Evolutionary conservation across 495 filamentous ascomycete species (phyloP).

Genomic region (Tuber borchii): DNA sequence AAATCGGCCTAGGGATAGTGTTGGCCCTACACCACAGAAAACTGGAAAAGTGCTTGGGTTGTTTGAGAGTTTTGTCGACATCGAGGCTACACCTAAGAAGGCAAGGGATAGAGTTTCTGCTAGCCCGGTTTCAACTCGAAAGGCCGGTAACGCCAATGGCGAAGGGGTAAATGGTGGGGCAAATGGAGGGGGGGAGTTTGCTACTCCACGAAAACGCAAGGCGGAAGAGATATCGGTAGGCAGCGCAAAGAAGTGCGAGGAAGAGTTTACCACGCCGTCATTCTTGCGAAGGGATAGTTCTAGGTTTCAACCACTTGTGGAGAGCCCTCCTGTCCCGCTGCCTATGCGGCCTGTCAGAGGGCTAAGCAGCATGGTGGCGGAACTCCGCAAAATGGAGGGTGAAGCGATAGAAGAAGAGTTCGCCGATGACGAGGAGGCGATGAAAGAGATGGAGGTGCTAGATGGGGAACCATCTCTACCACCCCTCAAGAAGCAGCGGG

Average conservation of each 20-base stretch:
- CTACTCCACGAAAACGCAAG: constrained; percentile 39
- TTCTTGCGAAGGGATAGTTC: constrained; percentile 59
- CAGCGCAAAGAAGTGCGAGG: constrained; percentile 3
- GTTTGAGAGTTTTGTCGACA: constrained; percentile 74
- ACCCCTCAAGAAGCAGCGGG: neutral
- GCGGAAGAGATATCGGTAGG: constrained; percentile 13
- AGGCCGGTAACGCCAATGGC: neutral
- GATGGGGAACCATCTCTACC: constrained; percentile 12
- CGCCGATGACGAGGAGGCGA: constrained; percentile 73
- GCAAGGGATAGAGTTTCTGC: neutral
- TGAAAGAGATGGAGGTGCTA: constrained; percentile 70
- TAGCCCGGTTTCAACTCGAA: neutral
- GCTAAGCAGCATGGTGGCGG: constrained; percentile 71
- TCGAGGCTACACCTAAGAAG: constrained; percentile 46
- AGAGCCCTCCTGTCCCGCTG: constrained; percentile 45
- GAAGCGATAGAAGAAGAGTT: constrained; percentile 49
- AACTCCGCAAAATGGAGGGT: constrained; percentile 70
- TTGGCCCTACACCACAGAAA: constrained; percentile 87
- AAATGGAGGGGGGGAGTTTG: constrained; percentile 3
- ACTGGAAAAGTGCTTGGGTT: constrained; percentile 80
- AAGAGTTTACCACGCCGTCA: constrained; percentile 58
- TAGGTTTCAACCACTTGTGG: constrained; percentile 13
- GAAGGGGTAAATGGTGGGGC: neutral
- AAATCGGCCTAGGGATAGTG: constrained; percentile 40
- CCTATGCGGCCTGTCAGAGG: constrained; percentile 64